A percentile compares a stretch with the other conserved stretches of the same genome.
Evolutionary conservation across 352 stramenopile species (phyloP).

Genomic region (Phytophthora aleatoria): DNA sequence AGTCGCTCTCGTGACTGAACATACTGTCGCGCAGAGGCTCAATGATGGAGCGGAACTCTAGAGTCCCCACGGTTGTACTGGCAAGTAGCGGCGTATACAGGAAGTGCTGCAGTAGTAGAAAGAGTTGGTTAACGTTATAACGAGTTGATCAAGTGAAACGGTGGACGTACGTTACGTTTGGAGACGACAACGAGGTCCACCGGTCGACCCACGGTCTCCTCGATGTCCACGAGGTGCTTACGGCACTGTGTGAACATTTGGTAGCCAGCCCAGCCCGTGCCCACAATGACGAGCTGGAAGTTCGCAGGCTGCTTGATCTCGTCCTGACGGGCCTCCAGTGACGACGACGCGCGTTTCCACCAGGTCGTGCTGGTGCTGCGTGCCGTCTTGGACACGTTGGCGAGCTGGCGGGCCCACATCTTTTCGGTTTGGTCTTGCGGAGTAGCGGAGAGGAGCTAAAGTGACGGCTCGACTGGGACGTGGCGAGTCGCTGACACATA

Average conservation of each 20-base stretch:
- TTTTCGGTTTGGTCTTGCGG: slow-evolving; percentile 1
- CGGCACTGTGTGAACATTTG: slow-evolving; percentile 78
- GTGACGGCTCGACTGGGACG: slow-evolving; percentile 19
- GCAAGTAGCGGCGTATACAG: slow-evolving; percentile 98
- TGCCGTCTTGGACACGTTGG: slow-evolving; percentile 24
- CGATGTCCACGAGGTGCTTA: slow-evolving; percentile 78
- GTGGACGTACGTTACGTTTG: slow-evolving; percentile 69
- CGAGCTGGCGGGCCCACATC: slow-evolving; percentile 31
- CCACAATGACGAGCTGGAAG: slow-evolving; percentile 74
- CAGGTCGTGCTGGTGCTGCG: slow-evolving; percentile 25
- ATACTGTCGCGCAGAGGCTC: slow-evolving; percentile 93
- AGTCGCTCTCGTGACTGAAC: slow-evolving; percentile 75
- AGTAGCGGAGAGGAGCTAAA: slow-evolving; percentile 5
- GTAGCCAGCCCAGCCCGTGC: slow-evolving; percentile 83
- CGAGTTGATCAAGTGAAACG: neutral
- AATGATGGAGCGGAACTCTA: slow-evolving; percentile 97
- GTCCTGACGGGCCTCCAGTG: slow-evolving; percentile 17
- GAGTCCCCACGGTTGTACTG: slow-evolving; percentile 93
- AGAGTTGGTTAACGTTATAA: neutral
- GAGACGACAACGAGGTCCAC: slow-evolving; percentile 83
- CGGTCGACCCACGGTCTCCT: slow-evolving; percentile 49
- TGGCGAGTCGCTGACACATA: neutral
- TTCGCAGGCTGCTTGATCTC: slow-evolving; percentile 66
- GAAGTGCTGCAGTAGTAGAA: slow-evolving; percentile 86
- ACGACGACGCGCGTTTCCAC: slow-evolving; percentile 34